These are phyloP conservation scores for Calonectria hongkongensis DNA, from an alignment of 2,329 filamentous ascomycete genomes.

Conservation along the genomic window DNA sequence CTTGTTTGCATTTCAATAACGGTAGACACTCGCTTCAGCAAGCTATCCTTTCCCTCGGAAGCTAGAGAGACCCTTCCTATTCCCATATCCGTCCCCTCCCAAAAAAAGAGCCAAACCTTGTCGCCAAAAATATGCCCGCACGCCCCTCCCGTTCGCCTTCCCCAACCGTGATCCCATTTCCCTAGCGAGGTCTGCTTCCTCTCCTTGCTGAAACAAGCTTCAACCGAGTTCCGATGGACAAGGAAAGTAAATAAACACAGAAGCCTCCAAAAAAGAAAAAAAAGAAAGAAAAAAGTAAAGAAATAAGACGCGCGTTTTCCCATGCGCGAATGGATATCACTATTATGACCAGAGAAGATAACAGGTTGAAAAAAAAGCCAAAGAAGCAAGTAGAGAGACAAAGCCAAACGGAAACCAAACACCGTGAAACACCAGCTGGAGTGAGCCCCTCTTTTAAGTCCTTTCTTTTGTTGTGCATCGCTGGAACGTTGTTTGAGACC, in stretches of 20 bases:
- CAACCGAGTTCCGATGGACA: background rate
- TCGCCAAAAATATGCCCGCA: constrained; percentile 16
- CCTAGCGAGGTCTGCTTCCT: constrained; percentile 5
- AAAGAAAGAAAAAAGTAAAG: constrained; percentile 39
- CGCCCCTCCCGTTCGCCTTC: background rate
- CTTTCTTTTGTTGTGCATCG: constrained; percentile 38
- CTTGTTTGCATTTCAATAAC: constrained; percentile 18
- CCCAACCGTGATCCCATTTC: constrained; percentile 12
- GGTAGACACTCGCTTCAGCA: constrained; percentile 12
- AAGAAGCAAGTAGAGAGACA: constrained; percentile 31
- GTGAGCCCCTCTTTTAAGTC: constrained; percentile 46
- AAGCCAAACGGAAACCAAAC: constrained; percentile 43
- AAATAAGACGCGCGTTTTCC: constrained; percentile 41
- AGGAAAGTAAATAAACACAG: constrained; percentile 22
- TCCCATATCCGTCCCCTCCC: background rate
- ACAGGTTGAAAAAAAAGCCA: background rate
- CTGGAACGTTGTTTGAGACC: constrained; percentile 17
- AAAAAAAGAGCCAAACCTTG: background rate
- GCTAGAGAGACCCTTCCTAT: constrained; percentile 10
- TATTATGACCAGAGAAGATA: constrained; percentile 44
- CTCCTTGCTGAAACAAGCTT: background rate
- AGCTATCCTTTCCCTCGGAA: background rate
- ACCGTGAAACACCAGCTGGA: constrained; percentile 45
- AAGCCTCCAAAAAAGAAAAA: background rate
- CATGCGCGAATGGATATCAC: constrained; percentile 50